Base-by-base conservation (phyloP, 768 basidiomycete species). In the Fomitopsis pulvina region DNA sequence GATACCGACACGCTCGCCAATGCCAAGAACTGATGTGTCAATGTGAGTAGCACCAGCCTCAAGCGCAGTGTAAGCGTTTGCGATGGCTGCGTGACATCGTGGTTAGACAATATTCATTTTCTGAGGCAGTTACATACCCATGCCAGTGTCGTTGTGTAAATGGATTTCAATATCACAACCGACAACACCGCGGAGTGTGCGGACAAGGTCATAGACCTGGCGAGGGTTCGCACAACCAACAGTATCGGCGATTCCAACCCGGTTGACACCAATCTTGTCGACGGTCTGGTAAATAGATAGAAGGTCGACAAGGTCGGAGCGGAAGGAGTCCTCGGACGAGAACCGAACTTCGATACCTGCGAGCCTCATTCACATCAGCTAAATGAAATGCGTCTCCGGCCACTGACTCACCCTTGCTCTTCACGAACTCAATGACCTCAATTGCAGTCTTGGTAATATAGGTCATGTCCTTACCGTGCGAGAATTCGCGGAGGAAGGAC, bases 401-500 rank as follows among this genome's bases (percentile, higher is more conserved):
- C n/a, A n/a, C n/a, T n/a, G n/a, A 51, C 62, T 27, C 11, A 53
- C 86, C 87, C 87, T 97, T 99, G 75, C 89, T 93, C 79, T 99
- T 99, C 80, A 99, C 95, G 61, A 87, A 99, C 61, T 95, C 82
- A 71, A 99, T 99, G 59, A 99, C 96, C 68, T 97, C 94, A 61
- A 97, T 92, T 52, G 95, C 95, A 32, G 92, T 88, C 73, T 94
- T 97, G 76, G 95, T 95, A 74, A 99, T 99, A 74, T 96, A 99
- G 41, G 91, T 74, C 92, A 99, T 99, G 69, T 98, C 96, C 81
- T 98, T 99, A 63, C 96, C 96, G 68, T 99, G 96, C 24, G 95
- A 97, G 80, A 98, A 96, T 73, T 99, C 94, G 60, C 95, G 87
- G 44, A 98, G 84, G 87, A 96, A 99, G 37, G 94, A 97, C 9